Evolutionary conservation across 345 rosid species (phyloP).

Genomic region (Carallia pectinifolia): DNA sequence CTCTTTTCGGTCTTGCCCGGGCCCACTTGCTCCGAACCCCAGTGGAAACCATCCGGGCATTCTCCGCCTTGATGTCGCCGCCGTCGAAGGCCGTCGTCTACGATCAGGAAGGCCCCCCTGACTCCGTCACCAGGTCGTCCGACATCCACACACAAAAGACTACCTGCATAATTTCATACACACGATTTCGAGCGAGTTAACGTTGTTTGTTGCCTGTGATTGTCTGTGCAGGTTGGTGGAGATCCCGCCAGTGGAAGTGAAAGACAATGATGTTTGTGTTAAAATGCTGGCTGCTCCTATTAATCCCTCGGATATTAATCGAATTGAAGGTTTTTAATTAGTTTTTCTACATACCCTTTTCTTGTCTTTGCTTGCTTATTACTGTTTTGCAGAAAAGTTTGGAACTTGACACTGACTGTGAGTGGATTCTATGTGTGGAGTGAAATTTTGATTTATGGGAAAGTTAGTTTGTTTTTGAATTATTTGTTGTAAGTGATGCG

Average conservation of each 20-base stretch:
- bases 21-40: background rate
- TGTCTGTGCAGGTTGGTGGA: slow-evolving; percentile 46
- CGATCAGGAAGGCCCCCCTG: slow-evolving; percentile 80
- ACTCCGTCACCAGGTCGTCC: slow-evolving; percentile 64
- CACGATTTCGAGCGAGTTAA: no score
- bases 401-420: background rate
- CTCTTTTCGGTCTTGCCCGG: background rate
- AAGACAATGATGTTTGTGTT: slow-evolving; percentile 74
- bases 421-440: no score
- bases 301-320: slow-evolving; percentile 86
- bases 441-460: no score
- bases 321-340: slow-evolving; percentile 61
- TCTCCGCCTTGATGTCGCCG: slow-evolving; percentile 66
- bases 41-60: slow-evolving; percentile 31
- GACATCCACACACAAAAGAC: no score
- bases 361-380: background rate
- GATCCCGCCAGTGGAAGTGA: slow-evolving; percentile 69
- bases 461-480: background rate
- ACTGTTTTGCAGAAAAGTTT: background rate
- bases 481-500: background rate
- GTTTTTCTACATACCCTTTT: background rate
- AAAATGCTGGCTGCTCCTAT: slow-evolving; percentile 90
- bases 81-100: slow-evolving; percentile 78
- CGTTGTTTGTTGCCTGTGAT: background rate
- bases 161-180: no score